Evolutionary conservation across 2,329 filamentous ascomycete genomes (phyloP), one percentile per base, ranked within the genome.

Genomic region (Teratosphaeria gauchensis): DNA sequence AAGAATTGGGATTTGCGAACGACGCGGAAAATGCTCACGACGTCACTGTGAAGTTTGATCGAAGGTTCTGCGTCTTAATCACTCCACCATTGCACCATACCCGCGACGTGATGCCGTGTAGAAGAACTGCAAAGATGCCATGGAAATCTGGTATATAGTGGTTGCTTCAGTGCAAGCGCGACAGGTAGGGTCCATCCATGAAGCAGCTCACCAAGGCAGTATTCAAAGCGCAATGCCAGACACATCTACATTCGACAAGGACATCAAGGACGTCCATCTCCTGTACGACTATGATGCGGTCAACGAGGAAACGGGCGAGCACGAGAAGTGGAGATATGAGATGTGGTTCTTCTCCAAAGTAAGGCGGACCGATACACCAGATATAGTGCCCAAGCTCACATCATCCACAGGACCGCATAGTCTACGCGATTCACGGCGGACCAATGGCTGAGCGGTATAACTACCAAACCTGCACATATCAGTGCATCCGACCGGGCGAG

Each of bases 261-360:
- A 84, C 61, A 75, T 84, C 38, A 73, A 73, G 51, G 74, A 84
- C 63, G 75, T 78, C 2, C 81, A 84, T 61, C 72, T 84, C 1
- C 74, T 84, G 56, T 84, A 84, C 67, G 80, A 84, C 62, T 83
- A 84, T 62, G 74, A 77, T 48, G 80, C 78, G 0, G 69, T 78
- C 56, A 76, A 80, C 57, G 62, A 61, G 59, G 61, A 62, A 1
- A 58, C 76, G 1, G 79, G 80, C 9, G 78, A 78, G 4, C 76
- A 80, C 0, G 79, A 83, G 56, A 84, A 82, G 66, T 84, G 82
- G 82, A 77, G 80, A 1, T 84, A 84, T 63, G 82, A 84, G 60
- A 78, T 84, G 66, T 84, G 82, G 82, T 83, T 83, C 70, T 80
- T 80, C 64, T 54, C 55, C n/a, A 54, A 35, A 19, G 53, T 35